Conservation (phyloP, 2,329 filamentous ascomycete species). For the Ophiostoma pallidulum region DNA sequence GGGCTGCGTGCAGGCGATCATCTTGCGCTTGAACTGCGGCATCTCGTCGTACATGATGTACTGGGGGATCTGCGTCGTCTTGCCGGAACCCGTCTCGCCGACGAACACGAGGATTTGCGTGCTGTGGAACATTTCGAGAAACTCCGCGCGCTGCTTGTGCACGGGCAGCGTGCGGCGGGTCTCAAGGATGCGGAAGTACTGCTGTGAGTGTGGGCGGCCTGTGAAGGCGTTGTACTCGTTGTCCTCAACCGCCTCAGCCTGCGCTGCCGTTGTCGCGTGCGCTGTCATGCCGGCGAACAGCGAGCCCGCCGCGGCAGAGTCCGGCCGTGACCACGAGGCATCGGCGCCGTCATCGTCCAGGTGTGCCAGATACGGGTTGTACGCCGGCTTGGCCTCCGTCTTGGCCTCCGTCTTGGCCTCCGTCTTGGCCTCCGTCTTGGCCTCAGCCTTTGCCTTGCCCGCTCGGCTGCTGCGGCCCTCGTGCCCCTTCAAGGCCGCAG, state of each 20-base stretch:
- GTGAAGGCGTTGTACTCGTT: conserved; percentile 80
- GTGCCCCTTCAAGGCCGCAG: too few species aligned
- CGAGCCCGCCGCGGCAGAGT: background rate
- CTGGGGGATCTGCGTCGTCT: conserved; percentile 97
- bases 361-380: conserved; percentile 89
- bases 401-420: conserved; percentile 4
- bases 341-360: conserved; percentile 39
- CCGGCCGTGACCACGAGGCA: conserved; percentile 14
- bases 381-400: conserved; percentile 18
- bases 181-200: conserved; percentile 86
- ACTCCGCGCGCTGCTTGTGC: conserved; percentile 88
- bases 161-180: conserved; percentile 79
- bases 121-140: conserved; percentile 83
- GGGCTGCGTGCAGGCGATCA: conserved; percentile 95
- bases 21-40: conserved; percentile 74
- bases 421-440: background rate
- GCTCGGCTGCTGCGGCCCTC: too few species aligned
- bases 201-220: conserved; percentile 61
- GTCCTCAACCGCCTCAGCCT: conserved; percentile 69
- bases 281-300: conserved; percentile 57
- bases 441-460: background rate
- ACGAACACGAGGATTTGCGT: conserved; percentile 97
- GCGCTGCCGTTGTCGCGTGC: conserved; percentile 68
- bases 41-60: conserved; percentile 97
- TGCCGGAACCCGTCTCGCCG: conserved; percentile 97